phyloP scores from a whole-genome alignment of 257 asterid species.

The Solanum boliviense region DNA sequence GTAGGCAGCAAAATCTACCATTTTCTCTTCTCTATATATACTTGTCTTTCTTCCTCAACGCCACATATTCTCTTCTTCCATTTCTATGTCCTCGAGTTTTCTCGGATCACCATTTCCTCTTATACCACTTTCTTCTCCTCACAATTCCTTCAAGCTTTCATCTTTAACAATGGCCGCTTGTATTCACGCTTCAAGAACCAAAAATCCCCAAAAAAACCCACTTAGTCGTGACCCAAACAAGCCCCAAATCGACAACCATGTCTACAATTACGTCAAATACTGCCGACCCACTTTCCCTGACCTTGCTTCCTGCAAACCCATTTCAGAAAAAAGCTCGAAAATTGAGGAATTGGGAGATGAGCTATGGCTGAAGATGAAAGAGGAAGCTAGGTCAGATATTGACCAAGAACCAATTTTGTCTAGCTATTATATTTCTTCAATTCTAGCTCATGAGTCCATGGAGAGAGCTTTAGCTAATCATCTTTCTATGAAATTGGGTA shows the following conservation, averaged over 20 bases:
- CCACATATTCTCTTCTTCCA: not conserved
- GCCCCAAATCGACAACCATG: conserved; percentile 24
- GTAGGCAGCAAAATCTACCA: not conserved
- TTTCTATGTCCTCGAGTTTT: conserved; percentile 38
- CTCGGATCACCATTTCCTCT: conserved; percentile 13
- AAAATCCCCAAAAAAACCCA: conserved; percentile 19
- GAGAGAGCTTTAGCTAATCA: conserved; percentile 55
- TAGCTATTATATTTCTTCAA: conserved; percentile 39
- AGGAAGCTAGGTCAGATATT: conserved; percentile 57
- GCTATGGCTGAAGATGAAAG: conserved; percentile 56
- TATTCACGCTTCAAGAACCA: conserved; percentile 45
- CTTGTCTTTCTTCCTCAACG: not conserved
- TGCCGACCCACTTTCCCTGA: conserved; percentile 34
- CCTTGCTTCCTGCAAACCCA: conserved; percentile 25
- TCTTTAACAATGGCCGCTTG: conserved; percentile 48
- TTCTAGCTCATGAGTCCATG: conserved; percentile 49
- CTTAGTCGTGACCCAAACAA: conserved; percentile 10
- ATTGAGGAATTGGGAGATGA: conserved; percentile 7
- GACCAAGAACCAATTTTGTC: conserved; percentile 65
- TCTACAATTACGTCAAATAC: conserved; percentile 25
- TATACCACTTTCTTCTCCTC: not conserved
- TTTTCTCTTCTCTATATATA: conserved; percentile 10
- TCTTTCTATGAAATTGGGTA: conserved; percentile 51
- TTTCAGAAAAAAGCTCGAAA: conserved; percentile 9
- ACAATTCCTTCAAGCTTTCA: conserved; percentile 2